Percentiles rank a stretch among this genome's conserved stretches.
Conservation (phyloP, 2,329 filamentous ascomycete genomes). For the Cercospora sp. region DNA sequence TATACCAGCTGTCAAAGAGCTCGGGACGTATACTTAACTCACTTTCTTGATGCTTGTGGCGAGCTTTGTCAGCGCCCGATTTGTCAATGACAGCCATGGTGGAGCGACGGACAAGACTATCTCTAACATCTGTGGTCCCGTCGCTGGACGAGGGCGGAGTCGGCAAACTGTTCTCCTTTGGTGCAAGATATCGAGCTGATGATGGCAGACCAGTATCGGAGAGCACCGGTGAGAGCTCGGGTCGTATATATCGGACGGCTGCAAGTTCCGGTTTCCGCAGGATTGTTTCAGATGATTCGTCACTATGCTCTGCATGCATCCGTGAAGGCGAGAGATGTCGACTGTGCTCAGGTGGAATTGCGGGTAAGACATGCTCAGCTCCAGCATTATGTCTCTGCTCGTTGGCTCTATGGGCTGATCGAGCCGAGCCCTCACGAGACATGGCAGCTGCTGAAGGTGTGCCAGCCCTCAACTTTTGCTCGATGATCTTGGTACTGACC, state of each 20-base stretch:
- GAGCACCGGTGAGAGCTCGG: constrained; percentile 32
- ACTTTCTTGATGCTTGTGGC: constrained; percentile 24
- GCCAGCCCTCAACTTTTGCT: constrained; percentile 34
- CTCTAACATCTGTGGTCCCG: constrained; percentile 1
- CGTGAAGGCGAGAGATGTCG: constrained; percentile 24
- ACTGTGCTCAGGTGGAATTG: constrained; percentile 16
- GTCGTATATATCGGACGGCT: constrained; percentile 23
- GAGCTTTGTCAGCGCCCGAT: constrained; percentile 9
- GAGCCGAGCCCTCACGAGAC: constrained; percentile 42
- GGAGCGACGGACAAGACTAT: constrained; percentile 15
- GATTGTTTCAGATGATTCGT: constrained; percentile 25
- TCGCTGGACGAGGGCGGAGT: constrained; percentile 18
- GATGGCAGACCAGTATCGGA: constrained; percentile 25
- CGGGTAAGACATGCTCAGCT: constrained; percentile 28
- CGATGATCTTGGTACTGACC: constrained; percentile 42
- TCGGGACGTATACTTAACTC: constrained; percentile 36
- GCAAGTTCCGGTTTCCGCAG: constrained; percentile 23
- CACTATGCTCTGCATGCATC: constrained; percentile 20
- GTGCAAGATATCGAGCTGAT: constrained; percentile 7
- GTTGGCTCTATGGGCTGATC: constrained; percentile 27
- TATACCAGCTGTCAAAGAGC: constrained; percentile 37
- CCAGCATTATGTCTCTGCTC: constrained; percentile 37
- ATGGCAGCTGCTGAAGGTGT: constrained; percentile 38
- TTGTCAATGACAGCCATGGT: constrained; percentile 9
- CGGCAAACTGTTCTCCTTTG: constrained; percentile 28